Conservation (phyloP, 2,329 filamentous ascomycete genomes). For the Phoma sp. region DNA sequence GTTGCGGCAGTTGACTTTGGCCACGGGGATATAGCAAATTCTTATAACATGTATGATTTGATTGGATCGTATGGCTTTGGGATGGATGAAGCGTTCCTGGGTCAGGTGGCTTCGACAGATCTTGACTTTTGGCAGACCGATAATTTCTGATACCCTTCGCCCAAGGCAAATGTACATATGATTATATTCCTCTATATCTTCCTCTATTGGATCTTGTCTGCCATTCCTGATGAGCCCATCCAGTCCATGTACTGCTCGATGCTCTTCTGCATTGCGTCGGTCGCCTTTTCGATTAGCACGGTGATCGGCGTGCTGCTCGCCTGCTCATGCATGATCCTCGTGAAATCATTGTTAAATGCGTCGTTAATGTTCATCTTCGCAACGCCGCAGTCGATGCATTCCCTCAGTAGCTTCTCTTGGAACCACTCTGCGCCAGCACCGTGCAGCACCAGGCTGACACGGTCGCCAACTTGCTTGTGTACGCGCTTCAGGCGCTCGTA, state of each 20-base stretch:
- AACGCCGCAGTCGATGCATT: conserved; percentile 62
- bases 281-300: conserved; percentile 61
- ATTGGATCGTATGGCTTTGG: conserved; percentile 43
- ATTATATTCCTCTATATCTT: conserved; percentile 6
- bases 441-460: conserved; percentile 63
- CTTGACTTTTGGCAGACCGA: conserved; percentile 40
- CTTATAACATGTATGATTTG: conserved; percentile 31
- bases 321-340: conserved; percentile 55
- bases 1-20: conserved; percentile 13
- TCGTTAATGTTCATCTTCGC: conserved; percentile 67
- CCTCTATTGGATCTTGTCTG: conserved; percentile 30
- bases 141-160: conserved; percentile 25
- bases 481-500: conserved; percentile 51
- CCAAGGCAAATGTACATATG: conserved; percentile 4
- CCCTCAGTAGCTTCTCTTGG: conserved; percentile 59
- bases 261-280: conserved; percentile 60
- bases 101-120: conserved; percentile 37
- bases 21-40: conserved; percentile 14
- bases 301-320: conserved; percentile 61
- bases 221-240: conserved; percentile 49
- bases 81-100: conserved; percentile 42
- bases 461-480: conserved; percentile 55
- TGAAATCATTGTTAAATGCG: conserved; percentile 61
- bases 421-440: conserved; percentile 63
- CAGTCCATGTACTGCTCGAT: conserved; percentile 65